phyloP scores from a whole-genome alignment of 108 stramenopile genomes.

The Cylindrotheca closterium region DNA sequence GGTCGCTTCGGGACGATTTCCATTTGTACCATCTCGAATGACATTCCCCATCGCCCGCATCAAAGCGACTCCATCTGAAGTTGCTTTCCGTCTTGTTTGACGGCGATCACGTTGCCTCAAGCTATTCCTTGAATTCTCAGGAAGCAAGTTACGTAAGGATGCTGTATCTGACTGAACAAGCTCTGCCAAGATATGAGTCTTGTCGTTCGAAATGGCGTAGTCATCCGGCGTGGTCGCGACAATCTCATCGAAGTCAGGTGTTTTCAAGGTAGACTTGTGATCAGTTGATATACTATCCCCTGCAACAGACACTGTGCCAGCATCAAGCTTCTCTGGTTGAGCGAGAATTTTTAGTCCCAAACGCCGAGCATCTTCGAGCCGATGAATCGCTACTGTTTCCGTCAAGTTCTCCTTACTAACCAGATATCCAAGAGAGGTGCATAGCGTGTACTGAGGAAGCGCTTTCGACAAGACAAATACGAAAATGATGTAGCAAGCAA shows the following conservation, averaged over 20 bases:
- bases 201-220: background rate
- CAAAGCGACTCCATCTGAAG: conserved; percentile 58
- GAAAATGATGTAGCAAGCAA: conserved; percentile 63
- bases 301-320: background rate
- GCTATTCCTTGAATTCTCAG: conserved; percentile 9
- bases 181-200: conserved; percentile 23
- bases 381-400: conserved; percentile 46
- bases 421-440: conserved; percentile 82
- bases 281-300: background rate
- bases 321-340: background rate
- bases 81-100: conserved; percentile 28
- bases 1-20: too few relatives aligned
- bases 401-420: conserved; percentile 55
- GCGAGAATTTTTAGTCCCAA: conserved; percentile 1
- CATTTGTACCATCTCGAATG: background rate
- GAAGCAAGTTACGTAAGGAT: conserved; percentile 22
- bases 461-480: conserved; percentile 51
- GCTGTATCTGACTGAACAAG: conserved; percentile 39
- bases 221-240: background rate
- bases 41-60: conserved; percentile 27
- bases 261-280: background rate
- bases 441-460: conserved; percentile 81
- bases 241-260: background rate
- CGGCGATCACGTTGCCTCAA: conserved; percentile 22
- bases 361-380: conserved; percentile 48